Evolutionary conservation across 2,329 filamentous ascomycete genomes (phyloP).

Genomic region (Fusarium sp.): DNA sequence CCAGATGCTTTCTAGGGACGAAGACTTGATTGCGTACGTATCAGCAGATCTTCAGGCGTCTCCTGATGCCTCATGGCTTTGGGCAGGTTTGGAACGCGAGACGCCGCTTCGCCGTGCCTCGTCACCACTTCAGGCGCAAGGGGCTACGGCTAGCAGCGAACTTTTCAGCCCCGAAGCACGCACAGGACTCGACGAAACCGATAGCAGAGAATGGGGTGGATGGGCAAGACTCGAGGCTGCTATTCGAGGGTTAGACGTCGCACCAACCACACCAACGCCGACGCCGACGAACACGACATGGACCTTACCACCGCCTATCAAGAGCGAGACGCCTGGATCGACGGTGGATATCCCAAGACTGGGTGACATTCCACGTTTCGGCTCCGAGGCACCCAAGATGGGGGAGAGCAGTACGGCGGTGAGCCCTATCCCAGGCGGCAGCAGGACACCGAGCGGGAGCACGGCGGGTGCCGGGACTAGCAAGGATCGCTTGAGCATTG

Average conservation of each 20-base stretch:
- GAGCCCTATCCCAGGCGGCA: constrained; percentile 42
- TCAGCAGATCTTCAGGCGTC: constrained; percentile 85
- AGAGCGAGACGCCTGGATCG: constrained; percentile 46
- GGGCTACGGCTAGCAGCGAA: constrained; percentile 47
- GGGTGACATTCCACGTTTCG: constrained; percentile 45
- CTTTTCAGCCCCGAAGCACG: constrained; percentile 57
- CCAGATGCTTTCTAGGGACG: constrained; percentile 64
- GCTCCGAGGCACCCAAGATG: constrained; percentile 40
- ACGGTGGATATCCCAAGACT: constrained; percentile 43
- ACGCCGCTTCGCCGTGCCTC: constrained; percentile 43
- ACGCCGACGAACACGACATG: constrained; percentile 48
- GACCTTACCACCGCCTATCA: constrained; percentile 49
- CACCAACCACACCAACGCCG: constrained; percentile 44
- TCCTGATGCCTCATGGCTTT: constrained; percentile 82
- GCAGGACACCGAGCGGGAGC: constrained; percentile 36
- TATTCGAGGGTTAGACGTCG: constrained; percentile 45
- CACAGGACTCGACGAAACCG: constrained; percentile 62
- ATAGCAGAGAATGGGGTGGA: constrained; percentile 75
- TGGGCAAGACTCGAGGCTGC: constrained; percentile 75
- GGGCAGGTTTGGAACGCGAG: constrained; percentile 69
- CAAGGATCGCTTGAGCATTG: constrained; percentile 52
- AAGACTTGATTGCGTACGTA: constrained; percentile 86
- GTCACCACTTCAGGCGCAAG: constrained; percentile 20
- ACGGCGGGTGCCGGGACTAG: constrained; percentile 24
- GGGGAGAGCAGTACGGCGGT: constrained; percentile 41